Conservation (phyloP, 2,329 filamentous ascomycete genomes). For the Trichoderma atrobrunneum region DNA sequence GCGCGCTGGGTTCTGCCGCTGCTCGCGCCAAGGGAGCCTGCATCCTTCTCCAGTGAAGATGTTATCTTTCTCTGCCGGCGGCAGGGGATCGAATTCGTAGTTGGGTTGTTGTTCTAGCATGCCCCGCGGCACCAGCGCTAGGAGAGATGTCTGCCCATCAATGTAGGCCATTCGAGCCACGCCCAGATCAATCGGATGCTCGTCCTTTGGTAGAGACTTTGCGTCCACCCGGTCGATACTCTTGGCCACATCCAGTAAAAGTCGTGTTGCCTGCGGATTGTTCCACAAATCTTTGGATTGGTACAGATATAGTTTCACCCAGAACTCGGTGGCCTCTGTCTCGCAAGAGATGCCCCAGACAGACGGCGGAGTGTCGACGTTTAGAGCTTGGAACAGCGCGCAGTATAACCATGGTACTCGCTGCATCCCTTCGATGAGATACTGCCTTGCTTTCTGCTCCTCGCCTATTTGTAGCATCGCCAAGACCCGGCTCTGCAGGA, state of each 20-base stretch:
- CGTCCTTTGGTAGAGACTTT: constrained; percentile 38
- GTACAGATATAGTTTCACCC: constrained; percentile 72
- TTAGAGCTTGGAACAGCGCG: constrained; percentile 74
- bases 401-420: constrained; percentile 81
- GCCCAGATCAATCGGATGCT: constrained; percentile 41
- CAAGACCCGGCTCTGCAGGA: constrained; percentile 72
- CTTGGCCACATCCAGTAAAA: constrained; percentile 69
- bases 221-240: constrained; percentile 46
- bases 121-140: constrained; percentile 63
- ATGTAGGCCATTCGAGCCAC: constrained; percentile 76
- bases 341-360: constrained; percentile 78
- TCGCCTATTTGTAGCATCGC: constrained; percentile 72
- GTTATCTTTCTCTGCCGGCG: constrained; percentile 59
- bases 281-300: constrained; percentile 85
- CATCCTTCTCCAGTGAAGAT: constrained; percentile 47
- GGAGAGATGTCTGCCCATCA: constrained; percentile 69
- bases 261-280: constrained; percentile 63
- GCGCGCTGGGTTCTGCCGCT: constrained; percentile 21
- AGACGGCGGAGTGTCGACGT: constrained; percentile 71
- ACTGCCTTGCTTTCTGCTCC: constrained; percentile 59
- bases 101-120: constrained; percentile 65
- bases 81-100: constrained; percentile 78
- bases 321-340: constrained; percentile 60
- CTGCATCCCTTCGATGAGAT: constrained; percentile 66
- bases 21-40: constrained; percentile 41